Conservation (phyloP, 139 green algal genomes). For the Chlorella sorokiniana region DNA sequence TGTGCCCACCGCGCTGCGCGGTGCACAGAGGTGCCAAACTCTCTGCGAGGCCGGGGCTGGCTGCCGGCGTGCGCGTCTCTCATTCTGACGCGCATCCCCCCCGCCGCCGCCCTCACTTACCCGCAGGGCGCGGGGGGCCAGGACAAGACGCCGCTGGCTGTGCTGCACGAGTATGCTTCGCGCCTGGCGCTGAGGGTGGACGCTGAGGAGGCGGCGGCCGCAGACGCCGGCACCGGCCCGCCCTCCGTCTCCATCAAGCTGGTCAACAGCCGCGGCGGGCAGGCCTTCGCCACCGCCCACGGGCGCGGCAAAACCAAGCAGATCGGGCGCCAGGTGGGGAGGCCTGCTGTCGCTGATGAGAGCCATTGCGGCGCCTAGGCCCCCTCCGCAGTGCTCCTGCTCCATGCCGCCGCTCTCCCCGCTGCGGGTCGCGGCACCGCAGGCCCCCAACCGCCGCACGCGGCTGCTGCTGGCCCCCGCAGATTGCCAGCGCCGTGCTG, state of each 20-base stretch:
- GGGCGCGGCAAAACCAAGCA: constrained; percentile 20
- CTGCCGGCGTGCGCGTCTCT: neutral
- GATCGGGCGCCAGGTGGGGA: neutral
- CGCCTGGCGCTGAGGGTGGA: constrained; percentile 43
- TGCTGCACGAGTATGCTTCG: constrained; percentile 69
- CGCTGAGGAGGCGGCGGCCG: neutral
- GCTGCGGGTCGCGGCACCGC: too few species aligned
- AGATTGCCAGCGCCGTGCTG: constrained; percentile 59
- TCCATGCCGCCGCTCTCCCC: too few species aligned
- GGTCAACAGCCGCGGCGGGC: constrained; percentile 8
- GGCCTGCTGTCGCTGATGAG: neutral
- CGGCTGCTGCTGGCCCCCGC: constrained; percentile 12
- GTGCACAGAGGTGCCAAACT: neutral
- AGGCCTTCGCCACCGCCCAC: constrained; percentile 22
- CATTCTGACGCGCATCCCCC: neutral
- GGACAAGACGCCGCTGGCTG: constrained; percentile 59
- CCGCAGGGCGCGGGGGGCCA: neutral
- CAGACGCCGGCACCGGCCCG: neutral
- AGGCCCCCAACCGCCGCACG: too few species aligned
- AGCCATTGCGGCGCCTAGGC: neutral
- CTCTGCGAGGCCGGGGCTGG: too few species aligned
- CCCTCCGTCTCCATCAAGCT: constrained; percentile 40
- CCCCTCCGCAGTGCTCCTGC: neutral
- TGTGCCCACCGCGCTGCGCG: neutral
- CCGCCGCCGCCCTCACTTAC: neutral